These are phyloP conservation scores for Simmondsia chinensis DNA, from an alignment of 148 eudicot species.

Conservation along the genomic window DNA sequence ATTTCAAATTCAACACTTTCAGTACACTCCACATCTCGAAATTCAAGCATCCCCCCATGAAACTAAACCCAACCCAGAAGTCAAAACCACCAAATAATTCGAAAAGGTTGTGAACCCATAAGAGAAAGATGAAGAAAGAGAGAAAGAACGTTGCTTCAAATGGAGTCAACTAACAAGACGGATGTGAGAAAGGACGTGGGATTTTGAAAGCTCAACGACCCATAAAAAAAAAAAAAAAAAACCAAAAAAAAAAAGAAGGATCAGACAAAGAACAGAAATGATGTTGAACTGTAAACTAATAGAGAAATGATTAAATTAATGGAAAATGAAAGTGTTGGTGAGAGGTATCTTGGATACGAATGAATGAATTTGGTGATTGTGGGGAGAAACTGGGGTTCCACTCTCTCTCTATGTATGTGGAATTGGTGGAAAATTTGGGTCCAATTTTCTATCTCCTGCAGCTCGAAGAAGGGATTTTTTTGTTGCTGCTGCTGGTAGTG, in stretches of 20 bases:
- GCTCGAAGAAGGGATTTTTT: no score
- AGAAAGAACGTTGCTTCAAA: conserved; percentile 17
- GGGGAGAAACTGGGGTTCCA: conserved; percentile 10
- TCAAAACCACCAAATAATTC: conserved; percentile 4
- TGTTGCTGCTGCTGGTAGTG: no score
- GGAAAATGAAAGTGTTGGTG: not conserved
- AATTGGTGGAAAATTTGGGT: no score
- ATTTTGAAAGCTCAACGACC: conserved; percentile 28
- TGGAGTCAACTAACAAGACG: conserved; percentile 25
- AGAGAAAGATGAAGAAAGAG: not conserved
- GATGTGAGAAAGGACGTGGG: conserved; percentile 20
- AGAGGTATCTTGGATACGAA: conserved; percentile 1
- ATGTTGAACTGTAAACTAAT: conserved; percentile 12
- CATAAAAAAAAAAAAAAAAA: not conserved
- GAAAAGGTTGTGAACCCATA: conserved; percentile 13
- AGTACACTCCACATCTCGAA: conserved; percentile 8
- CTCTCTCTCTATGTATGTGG: no score
- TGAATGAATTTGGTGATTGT: conserved; percentile 1
- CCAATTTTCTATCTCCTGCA: no score
- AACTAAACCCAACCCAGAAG: conserved; percentile 3
- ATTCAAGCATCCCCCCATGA: conserved; percentile 3
- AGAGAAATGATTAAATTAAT: not conserved
- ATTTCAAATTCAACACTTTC: conserved; percentile 4
- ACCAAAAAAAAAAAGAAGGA: not conserved
- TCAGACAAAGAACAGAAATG: conserved; percentile 8